Evolutionary conservation across 2,329 filamentous ascomycete genomes (phyloP), one percentile per base, ranked within the genome.

Genomic region (Epichloe glyceriae): DNA sequence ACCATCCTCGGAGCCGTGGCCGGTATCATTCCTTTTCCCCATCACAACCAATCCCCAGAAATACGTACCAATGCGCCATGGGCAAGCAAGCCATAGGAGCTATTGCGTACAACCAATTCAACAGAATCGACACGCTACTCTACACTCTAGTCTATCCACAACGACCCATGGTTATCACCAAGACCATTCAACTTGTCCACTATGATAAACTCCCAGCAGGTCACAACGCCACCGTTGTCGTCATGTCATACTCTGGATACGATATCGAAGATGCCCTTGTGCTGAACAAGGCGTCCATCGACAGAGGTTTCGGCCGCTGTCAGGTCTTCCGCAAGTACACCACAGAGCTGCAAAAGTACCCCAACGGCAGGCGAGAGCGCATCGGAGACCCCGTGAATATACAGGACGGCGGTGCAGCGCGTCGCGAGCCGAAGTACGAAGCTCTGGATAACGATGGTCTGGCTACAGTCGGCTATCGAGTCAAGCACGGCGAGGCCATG

Each of bases 61-160:
- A 98, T 65, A 98, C 93, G 0, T 98, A 98, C 63, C 91, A 97
- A 75, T 96, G 91, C 71, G 93, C 93, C 70, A 98, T 98, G 93
- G 93, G 93, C 79, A 98, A 98, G 72, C 93, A 98, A 85, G 93
- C 93, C 39, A 97, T 98, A 65, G 93, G 93, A 35, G 90, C 91
- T 35, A 97, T 98, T 64, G 93, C 91, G 15, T 95, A 95, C 64
- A 98, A 98, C 64, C 93, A 98, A 67, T 95, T 96, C 70, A 87
- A 91, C 61, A 84, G 93, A 51, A 96, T 98, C 65, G 93, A 98
- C 62, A 97, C 91, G 0, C 75, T 98, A 15, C 79, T 98, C 6
- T 97, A 96, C 64, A 86, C 95, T 1, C 87, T 98, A 72, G 93
- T 98, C 3, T 98, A 98, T 62, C 93, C 93, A 6, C 94, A 98